phyloP scores from a whole-genome alignment of 768 basidiomycete species.

The Auricularia sp. region DNA sequence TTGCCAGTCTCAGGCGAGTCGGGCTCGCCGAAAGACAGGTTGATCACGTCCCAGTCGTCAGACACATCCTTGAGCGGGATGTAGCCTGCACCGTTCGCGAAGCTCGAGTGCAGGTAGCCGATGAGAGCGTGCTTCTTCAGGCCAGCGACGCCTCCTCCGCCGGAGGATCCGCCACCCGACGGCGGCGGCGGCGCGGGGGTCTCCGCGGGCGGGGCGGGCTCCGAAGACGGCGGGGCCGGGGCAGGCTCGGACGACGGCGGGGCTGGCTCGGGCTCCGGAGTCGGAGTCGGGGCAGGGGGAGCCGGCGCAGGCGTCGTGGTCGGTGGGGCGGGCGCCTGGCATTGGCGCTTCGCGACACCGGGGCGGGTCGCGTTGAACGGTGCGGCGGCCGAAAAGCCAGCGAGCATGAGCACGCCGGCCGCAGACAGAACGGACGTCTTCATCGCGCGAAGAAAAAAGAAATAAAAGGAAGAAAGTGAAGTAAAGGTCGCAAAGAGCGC shows the following conservation, averaged over 20 bases:
- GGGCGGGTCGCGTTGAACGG: not conserved
- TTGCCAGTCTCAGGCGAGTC: not conserved
- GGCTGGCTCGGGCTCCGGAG: not conserved
- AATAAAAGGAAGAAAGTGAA: not conserved
- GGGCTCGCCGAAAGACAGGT: slow-evolving; percentile 2
- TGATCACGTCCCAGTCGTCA: slow-evolving; percentile 3
- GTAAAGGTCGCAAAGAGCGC: not conserved
- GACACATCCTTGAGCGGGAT: slow-evolving; percentile 1
- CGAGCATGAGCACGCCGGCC: not conserved
- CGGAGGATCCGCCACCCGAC: not conserved
- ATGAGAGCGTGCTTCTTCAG: not conserved
- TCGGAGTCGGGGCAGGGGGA: not conserved
- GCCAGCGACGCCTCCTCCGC: not conserved
- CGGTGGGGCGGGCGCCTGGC: not conserved
- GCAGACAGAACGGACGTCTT: not conserved
- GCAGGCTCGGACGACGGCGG: not conserved
- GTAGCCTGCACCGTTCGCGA: not conserved
- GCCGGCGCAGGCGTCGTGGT: not conserved
- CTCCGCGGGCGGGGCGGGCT: not conserved
- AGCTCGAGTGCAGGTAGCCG: not conserved
- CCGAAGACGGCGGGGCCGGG: not conserved
- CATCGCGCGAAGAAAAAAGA: not conserved
- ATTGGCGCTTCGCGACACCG: not conserved
- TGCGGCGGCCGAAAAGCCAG: not conserved
- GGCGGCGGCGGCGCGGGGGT: not conserved